phyloP scores from a whole-genome alignment of 192 early-diverging fungal species.

The Coemansia sp. region DNA sequence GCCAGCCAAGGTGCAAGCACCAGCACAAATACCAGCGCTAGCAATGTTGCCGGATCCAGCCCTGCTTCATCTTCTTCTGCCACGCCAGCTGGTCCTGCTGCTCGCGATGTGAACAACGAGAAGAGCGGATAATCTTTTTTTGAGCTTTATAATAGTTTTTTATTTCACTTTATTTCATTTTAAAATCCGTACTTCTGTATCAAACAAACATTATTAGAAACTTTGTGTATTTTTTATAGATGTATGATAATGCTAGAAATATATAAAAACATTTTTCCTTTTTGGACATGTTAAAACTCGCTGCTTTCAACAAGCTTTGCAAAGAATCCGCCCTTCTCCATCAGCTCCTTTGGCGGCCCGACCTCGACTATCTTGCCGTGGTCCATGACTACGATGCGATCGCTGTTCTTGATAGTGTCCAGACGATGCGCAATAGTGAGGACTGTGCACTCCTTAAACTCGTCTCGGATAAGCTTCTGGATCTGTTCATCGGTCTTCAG shows the following conservation, averaged over 20 bases:
- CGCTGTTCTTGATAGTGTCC: constrained; percentile 66
- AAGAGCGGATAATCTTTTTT: not conserved
- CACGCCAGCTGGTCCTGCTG: not conserved
- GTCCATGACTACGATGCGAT: constrained; percentile 70
- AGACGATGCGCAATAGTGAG: constrained; percentile 71
- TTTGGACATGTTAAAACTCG: not conserved
- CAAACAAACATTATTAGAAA: too few species aligned
- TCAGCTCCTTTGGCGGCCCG: constrained; percentile 10
- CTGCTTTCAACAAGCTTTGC: constrained; percentile 8
- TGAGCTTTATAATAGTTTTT: not conserved
- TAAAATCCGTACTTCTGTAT: too few species aligned
- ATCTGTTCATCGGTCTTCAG: constrained; percentile 2
- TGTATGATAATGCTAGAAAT: too few species aligned
- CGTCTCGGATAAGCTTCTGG: constrained; percentile 34
- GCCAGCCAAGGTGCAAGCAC: not conserved
- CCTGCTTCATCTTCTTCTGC: not conserved
- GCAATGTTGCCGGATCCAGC: too few species aligned
- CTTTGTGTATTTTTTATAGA: too few species aligned
- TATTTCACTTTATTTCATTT: too few species aligned
- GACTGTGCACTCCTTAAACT: constrained; percentile 55
- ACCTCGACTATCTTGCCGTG: constrained; percentile 11
- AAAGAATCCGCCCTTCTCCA: constrained; percentile 12
- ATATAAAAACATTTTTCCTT: too few species aligned
- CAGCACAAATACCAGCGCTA: not conserved
- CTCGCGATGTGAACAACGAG: not conserved